These are phyloP conservation scores for Penicillium sp. DNA, from an alignment of 2,329 filamentous ascomycete genomes.

Conservation along the genomic window DNA sequence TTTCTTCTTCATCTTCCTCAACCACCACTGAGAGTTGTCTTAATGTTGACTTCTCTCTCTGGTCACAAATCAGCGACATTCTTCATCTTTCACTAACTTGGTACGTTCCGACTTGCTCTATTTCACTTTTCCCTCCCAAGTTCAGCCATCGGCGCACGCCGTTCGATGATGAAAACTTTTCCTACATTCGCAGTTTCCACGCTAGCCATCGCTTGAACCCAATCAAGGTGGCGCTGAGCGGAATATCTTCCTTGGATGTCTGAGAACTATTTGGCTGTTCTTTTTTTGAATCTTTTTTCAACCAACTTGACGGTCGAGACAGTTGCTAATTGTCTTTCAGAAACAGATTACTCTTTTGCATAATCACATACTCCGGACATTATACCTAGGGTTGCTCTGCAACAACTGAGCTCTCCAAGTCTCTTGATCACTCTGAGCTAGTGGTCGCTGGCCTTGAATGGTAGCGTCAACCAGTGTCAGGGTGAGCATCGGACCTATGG, in stretches of 20 bases:
- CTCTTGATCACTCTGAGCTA: background rate
- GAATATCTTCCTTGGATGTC: conserved; percentile 44
- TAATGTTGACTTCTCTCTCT: background rate
- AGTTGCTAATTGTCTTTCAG: conserved; percentile 24
- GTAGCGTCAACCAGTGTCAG: too few species aligned
- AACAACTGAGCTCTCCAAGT: background rate
- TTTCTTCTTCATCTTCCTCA: conserved; percentile 22
- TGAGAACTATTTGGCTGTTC: conserved; percentile 30
- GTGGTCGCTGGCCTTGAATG: background rate
- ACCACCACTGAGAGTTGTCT: conserved; percentile 10
- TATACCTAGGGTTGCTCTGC: background rate
- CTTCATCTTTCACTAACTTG: conserved; percentile 16
- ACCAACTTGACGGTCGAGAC: conserved; percentile 12
- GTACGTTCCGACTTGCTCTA: conserved; percentile 21
- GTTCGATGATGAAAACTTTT: conserved; percentile 44
- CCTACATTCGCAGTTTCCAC: conserved; percentile 47
- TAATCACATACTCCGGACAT: background rate
- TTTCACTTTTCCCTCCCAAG: conserved; percentile 6
- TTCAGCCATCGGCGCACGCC: conserved; percentile 23
- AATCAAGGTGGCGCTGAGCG: conserved; percentile 38
- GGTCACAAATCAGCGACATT: background rate
- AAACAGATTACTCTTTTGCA: conserved; percentile 3
- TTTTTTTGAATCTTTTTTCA: conserved; percentile 13
- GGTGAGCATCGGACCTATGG: too few species aligned
- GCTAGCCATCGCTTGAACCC: conserved; percentile 41